Conservation (phyloP, 1,139 yeast genomes). For the Entelexis paramagnoliae region DNA sequence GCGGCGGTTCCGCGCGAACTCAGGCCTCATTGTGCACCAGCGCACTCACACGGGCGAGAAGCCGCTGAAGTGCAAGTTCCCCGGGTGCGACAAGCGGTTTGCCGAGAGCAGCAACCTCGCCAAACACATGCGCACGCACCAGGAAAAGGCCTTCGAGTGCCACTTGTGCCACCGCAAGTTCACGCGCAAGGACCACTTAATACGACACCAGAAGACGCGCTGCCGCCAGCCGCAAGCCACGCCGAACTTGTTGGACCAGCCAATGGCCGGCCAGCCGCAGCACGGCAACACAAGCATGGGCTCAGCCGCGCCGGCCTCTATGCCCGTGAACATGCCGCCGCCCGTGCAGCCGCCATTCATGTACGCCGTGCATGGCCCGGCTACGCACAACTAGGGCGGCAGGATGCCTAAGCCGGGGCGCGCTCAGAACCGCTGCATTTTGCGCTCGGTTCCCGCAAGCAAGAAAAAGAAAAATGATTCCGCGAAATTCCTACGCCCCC, state of each 20-base stretch:
- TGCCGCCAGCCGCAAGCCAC: not conserved
- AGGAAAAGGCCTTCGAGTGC: slow-evolving; percentile 26
- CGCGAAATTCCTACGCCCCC: too few species aligned
- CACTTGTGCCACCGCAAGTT: slow-evolving; percentile 29
- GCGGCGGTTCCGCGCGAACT: slow-evolving; percentile 56
- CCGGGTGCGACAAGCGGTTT: slow-evolving; percentile 74
- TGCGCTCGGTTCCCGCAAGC: too few species aligned
- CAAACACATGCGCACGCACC: slow-evolving; percentile 57
- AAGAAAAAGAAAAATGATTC: too few species aligned
- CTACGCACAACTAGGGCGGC: not conserved
- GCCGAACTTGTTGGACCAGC: not conserved
- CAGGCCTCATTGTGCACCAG: slow-evolving; percentile 53
- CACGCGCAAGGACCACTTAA: slow-evolving; percentile 31
- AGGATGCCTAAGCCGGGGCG: too few species aligned
- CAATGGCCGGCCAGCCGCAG: not conserved
- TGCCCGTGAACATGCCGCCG: not conserved
- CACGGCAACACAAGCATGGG: not conserved
- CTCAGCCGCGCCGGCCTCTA: not conserved
- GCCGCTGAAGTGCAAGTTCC: slow-evolving; percentile 69
- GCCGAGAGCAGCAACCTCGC: slow-evolving; percentile 82
- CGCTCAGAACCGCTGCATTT: too few species aligned
- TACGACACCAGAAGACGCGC: slow-evolving; percentile 24
- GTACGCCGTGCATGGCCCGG: not conserved
- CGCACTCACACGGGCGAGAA: slow-evolving; percentile 88
- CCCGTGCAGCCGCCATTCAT: not conserved